Evolutionary conservation across 306 rosid species (phyloP).

Genomic region (Phaseolus lunatus): DNA sequence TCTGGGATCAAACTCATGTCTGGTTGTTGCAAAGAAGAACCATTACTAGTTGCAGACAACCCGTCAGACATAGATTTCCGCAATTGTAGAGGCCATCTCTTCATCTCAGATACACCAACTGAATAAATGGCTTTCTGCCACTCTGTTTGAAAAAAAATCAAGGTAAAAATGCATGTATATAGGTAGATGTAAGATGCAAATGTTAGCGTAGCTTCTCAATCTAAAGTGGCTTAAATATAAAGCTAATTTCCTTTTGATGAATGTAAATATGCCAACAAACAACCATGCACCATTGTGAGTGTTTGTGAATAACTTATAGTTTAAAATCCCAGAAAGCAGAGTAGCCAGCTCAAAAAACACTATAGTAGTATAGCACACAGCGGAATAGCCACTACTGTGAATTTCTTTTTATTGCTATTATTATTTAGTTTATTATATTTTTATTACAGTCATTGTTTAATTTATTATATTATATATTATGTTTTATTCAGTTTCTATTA

Average conservation of each 20-base stretch:
- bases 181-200: constrained; percentile 19
- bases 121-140: constrained; percentile 98
- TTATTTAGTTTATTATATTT: too few species aligned
- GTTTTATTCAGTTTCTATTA: too few species aligned
- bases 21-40: constrained; percentile 86
- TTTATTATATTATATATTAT: too few species aligned
- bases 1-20: constrained; percentile 94
- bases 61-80: constrained; percentile 90
- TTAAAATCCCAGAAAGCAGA: not conserved
- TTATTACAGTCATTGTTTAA: too few species aligned
- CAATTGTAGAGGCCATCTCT: constrained; percentile 92
- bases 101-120: constrained; percentile 95
- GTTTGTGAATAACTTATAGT: constrained; percentile 2
- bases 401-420: too few species aligned
- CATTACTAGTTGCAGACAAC: constrained; percentile 78
- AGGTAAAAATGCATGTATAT: constrained; percentile 36
- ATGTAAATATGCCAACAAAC: constrained; percentile 24
- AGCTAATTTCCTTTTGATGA: constrained; percentile 4
- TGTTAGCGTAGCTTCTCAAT: constrained; percentile 7
- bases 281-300: constrained; percentile 1
- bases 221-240: not conserved
- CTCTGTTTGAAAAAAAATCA: constrained; percentile 59
- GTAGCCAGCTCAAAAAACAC: too few species aligned
- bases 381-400: not conserved
- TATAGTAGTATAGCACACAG: too few species aligned